phyloP scores from a whole-genome alignment of 1,284 basidiomycete genomes.

The Marasmius tenuissimus region DNA sequence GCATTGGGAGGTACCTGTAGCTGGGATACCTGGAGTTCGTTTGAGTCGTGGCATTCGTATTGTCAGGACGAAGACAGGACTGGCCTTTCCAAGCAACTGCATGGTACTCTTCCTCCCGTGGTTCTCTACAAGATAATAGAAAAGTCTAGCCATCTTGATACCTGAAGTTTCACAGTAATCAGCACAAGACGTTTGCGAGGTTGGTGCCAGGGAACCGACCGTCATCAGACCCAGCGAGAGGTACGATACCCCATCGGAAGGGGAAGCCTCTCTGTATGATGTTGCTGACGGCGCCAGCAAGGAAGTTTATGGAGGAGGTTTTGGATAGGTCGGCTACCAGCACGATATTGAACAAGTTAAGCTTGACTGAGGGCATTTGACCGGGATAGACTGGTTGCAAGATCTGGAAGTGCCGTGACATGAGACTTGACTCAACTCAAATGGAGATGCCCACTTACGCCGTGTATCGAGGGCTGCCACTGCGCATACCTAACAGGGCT shows the following conservation, averaged over 20 bases:
- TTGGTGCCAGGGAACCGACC: conserved; percentile 33
- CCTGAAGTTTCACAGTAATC: conserved; percentile 37
- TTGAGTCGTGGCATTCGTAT: not conserved
- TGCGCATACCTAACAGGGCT: conserved; percentile 43
- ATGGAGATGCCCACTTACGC: conserved; percentile 35
- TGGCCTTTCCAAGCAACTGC: conserved; percentile 58
- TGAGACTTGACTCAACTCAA: conserved; percentile 10
- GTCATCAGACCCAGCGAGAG: conserved; percentile 60
- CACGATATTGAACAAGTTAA: conserved; percentile 83
- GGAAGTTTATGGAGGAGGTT: conserved; percentile 56
- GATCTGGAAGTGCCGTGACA: conserved; percentile 44
- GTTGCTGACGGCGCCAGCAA: conserved; percentile 61
- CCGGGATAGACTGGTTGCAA: conserved; percentile 75
- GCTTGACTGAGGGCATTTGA: conserved; percentile 68
- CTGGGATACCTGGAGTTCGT: conserved; percentile 33
- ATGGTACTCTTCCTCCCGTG: conserved; percentile 66
- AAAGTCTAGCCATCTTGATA: conserved; percentile 67
- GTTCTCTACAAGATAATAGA: conserved; percentile 66
- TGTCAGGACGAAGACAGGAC: conserved; percentile 14
- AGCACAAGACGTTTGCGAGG: conserved; percentile 1
- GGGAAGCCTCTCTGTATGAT: conserved; percentile 76
- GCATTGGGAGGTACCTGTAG: conserved; percentile 29
- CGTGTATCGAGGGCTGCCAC: conserved; percentile 51
- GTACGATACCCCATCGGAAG: conserved; percentile 83
- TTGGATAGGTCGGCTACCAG: conserved; percentile 78